Percentiles rank a stretch among this genome's conserved stretches.
Evolutionary conservation across 768 basidiomycete species (phyloP).

Genomic region (Clavulina sp.): DNA sequence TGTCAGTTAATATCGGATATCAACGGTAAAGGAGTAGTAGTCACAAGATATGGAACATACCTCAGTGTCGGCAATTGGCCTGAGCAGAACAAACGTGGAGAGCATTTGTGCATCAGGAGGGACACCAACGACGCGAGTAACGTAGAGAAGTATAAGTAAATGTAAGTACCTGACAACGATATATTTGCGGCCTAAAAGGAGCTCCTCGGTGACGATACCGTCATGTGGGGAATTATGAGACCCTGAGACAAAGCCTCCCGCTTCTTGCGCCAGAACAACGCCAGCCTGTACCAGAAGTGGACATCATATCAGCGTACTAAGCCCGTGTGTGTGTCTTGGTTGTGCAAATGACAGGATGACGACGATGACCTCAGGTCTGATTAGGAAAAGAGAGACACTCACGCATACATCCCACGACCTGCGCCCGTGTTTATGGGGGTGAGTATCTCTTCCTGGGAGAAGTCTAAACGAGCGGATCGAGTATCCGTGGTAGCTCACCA

Average conservation of each 20-base stretch:
- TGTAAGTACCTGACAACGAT: conserved; percentile 33
- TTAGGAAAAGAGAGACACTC: conserved; percentile 14
- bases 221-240: conserved; percentile 22
- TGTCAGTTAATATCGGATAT: background rate
- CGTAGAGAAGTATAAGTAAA: background rate
- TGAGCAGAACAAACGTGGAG: no score
- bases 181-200: conserved; percentile 66
- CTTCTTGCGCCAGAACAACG: conserved; percentile 77
- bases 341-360: conserved; percentile 7
- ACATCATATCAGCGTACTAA: no score
- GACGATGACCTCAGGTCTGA: no score
- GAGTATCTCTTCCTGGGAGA: background rate
- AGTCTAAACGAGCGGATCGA: no score
- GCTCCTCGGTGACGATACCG: conserved; percentile 43
- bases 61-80: conserved; percentile 43
- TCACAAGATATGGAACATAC: conserved; percentile 17
- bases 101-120: background rate
- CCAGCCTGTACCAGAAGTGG: conserved; percentile 38
- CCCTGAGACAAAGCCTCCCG: conserved; percentile 61
- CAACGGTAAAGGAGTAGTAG: background rate
- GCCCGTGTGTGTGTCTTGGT: no score
- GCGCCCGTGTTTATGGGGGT: background rate
- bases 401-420: conserved; percentile 80
- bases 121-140: background rate
- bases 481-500: conserved; percentile 30